phyloP scores from a whole-genome alignment of 106 monocot genomes.

The Allium sativum region DNA sequence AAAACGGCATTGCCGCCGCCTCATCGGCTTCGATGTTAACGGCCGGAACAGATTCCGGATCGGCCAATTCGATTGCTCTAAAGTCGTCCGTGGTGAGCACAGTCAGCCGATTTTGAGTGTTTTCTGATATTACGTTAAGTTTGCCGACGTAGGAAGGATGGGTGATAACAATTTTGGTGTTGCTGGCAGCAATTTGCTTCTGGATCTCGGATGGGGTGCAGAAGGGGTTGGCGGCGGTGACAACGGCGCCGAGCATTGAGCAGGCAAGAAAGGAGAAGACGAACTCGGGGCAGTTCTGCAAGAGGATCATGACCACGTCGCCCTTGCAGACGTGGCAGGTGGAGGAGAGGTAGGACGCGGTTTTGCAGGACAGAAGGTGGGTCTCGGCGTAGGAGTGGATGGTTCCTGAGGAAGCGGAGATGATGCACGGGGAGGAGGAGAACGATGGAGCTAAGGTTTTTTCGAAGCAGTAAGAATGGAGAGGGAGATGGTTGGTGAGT shows the following conservation, averaged over 20 bases:
- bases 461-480: conserved; percentile 80
- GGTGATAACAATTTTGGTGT: conserved; percentile 50
- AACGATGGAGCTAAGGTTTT: conserved; percentile 8
- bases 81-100: conserved; percentile 60
- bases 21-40: conserved; percentile 32
- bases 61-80: conserved; percentile 13
- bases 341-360: conserved; percentile 48
- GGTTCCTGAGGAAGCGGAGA: conserved; percentile 43
- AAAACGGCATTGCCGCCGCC: conserved; percentile 76
- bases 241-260: conserved; percentile 62
- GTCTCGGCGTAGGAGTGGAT: conserved; percentile 55
- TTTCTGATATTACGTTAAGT: conserved; percentile 16
- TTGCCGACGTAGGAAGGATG: conserved; percentile 58
- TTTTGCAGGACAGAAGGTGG: conserved; percentile 35
- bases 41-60: conserved; percentile 13
- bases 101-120: not conserved
- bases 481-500: conserved; percentile 44
- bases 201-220: conserved; percentile 59
- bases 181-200: conserved; percentile 50
- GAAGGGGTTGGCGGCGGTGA: conserved; percentile 85
- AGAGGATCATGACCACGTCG: conserved; percentile 67
- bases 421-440: conserved; percentile 52
- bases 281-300: conserved; percentile 77
- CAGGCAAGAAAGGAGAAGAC: conserved; percentile 56
- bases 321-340: conserved; percentile 43